These are phyloP conservation scores for Pelargonium fulgidum DNA, from an alignment of 441 rosid genomes.

Conservation along the genomic window DNA sequence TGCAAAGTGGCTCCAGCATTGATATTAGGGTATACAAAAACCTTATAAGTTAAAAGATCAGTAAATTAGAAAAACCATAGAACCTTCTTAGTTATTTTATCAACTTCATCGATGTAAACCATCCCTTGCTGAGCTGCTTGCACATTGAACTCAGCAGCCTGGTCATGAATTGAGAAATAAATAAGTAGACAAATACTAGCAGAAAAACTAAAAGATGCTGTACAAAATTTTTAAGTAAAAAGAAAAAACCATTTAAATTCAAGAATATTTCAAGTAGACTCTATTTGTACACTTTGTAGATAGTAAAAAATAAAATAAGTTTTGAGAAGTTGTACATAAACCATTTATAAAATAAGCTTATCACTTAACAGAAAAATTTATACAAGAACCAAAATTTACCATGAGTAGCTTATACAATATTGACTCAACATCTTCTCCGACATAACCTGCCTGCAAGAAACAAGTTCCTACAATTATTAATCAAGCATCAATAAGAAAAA, in stretches of 20 bases:
- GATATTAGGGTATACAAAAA: conserved; percentile 16
- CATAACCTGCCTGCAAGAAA: conserved; percentile 80
- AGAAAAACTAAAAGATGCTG: background rate
- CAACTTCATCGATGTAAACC: conserved; percentile 94
- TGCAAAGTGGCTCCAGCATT: conserved; percentile 29
- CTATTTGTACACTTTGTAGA: too few species aligned
- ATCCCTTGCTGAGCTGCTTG: conserved; percentile 98
- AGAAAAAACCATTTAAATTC: background rate
- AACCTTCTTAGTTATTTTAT: conserved; percentile 93
- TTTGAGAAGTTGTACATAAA: too few species aligned
- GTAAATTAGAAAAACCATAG: conserved; percentile 7
- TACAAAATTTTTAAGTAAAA: background rate
- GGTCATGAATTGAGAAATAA: conserved; percentile 19
- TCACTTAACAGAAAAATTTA: conserved; percentile 2
- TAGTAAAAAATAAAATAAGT: too few species aligned
- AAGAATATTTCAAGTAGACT: too few species aligned
- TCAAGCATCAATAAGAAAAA: background rate
- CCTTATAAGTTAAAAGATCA: background rate
- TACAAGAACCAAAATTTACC: conserved; percentile 36
- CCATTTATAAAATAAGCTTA: too few species aligned
- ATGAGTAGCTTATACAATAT: conserved; percentile 72
- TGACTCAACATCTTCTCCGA: conserved; percentile 96
- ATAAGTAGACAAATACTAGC: background rate
- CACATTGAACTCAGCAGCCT: conserved; percentile 87
- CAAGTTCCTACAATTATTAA: conserved; percentile 11